Base-by-base conservation (phyloP, 495 filamentous ascomycete genomes). In the Penicillium lividum region DNA sequence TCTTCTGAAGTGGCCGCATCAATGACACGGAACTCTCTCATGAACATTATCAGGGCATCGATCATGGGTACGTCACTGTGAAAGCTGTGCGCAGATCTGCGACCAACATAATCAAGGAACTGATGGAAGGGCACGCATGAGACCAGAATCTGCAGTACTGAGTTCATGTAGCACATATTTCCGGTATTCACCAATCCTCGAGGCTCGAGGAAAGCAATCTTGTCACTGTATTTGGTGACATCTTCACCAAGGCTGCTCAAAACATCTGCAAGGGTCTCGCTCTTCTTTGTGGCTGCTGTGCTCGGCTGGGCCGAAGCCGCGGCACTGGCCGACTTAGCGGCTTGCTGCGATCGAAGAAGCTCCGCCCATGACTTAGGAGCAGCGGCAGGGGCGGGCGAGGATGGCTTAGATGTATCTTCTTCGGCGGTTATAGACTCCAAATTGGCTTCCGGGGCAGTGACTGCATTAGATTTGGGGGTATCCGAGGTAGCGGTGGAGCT, bases 141-240 rank as follows among this genome's bases (percentile, higher is more conserved):
- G 57, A 96, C 81, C 56, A 98, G 79, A 66, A 94, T 89, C 86
- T 98, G 94, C 51, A 98, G 78, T 69, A 98, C 94, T 46, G 94
- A 96, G 78, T 98, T 98, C 95, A 98, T 98, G 78, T 97, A 98
- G 75, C 94, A 98, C 92, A 98, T 94, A 68, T 98, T 98, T 7
- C 94, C 94, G 45, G 93, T 95, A 73, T 98, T 98, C 46, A 97
- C 87, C 64, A 98, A 82, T 5, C 94, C 94, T 50, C 95, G 82
- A n/a, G 94, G 94, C 70, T 98, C 91, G 5, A 98, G 80, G 68
- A 97, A 97, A 10, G 86, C 74, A 51, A 93, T 76, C 63, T 90
- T 92, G 6, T 83, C 80, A 16, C 70, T 76, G 53, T 80, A 82
- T 42, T 80, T 77, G 42, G 77, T 76, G 29, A 79, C 79, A 38